Conservation (phyloP, 768 basidiomycete genomes). For the Pisolithus tinctorius region DNA sequence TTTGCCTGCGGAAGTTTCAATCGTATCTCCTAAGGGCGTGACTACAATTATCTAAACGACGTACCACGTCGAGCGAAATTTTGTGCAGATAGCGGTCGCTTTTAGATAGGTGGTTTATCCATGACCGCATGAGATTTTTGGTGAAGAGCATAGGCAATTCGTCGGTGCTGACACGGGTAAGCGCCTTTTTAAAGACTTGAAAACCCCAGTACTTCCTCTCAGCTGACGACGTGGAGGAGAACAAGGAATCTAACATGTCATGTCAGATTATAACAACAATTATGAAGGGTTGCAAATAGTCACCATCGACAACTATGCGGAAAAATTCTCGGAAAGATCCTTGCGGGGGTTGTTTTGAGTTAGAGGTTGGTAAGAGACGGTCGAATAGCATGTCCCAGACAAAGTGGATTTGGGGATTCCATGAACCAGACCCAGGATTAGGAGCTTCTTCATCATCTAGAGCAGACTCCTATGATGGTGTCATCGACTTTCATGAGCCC, state of each 20-base stretch:
- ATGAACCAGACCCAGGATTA: slow-evolving; percentile 49
- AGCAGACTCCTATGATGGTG: slow-evolving; percentile 43
- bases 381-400: slow-evolving; percentile 85
- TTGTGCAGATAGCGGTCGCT: slow-evolving; percentile 87
- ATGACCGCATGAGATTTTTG: slow-evolving; percentile 91
- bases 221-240: slow-evolving; percentile 74
- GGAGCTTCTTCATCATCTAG: slow-evolving; percentile 47
- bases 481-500: slow-evolving; percentile 7
- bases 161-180: slow-evolving; percentile 55
- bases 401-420: slow-evolving; percentile 91
- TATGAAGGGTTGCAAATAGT: slow-evolving; percentile 13
- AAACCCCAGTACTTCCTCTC: slow-evolving; percentile 97
- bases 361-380: slow-evolving; percentile 50
- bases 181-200: slow-evolving; percentile 75
- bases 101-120: slow-evolving; percentile 93
- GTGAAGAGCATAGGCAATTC: slow-evolving; percentile 87
- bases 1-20: slow-evolving; percentile 44
- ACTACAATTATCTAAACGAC: slow-evolving; percentile 12
- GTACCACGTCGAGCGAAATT: slow-evolving; percentile 75
- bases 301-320: slow-evolving; percentile 85
- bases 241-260: slow-evolving; percentile 64
- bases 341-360: slow-evolving; percentile 29
- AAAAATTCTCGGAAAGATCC: slow-evolving; percentile 89
- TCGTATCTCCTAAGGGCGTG: background rate
- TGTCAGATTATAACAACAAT: background rate